Conservation (phyloP, 2,329 filamentous ascomycete species). For the Diplodia corticola region DNA sequence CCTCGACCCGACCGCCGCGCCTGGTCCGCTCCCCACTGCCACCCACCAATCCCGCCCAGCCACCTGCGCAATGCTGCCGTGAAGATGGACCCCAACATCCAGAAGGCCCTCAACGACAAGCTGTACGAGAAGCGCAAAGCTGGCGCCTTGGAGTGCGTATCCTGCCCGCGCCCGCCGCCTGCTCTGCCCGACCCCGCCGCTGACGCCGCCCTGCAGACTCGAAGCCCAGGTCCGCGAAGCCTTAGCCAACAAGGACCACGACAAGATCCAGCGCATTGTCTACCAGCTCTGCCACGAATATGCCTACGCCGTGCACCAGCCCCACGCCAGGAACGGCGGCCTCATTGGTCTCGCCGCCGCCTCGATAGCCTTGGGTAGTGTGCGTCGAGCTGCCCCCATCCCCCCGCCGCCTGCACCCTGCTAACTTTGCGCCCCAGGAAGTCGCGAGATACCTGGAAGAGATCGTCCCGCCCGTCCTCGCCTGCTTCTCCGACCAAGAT, state of each 20-base stretch:
- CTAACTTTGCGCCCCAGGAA: slow-evolving; percentile 59
- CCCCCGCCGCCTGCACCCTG: slow-evolving; percentile 24
- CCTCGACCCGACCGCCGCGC: slow-evolving; percentile 7
- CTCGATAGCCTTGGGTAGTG: slow-evolving; percentile 88
- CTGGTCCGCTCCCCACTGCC: neutral
- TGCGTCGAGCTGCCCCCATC: slow-evolving; percentile 47
- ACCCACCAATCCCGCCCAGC: slow-evolving; percentile 16
- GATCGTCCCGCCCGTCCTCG: slow-evolving; percentile 93
- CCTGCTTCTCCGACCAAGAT: slow-evolving; percentile 98
- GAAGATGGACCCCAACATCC: slow-evolving; percentile 82
- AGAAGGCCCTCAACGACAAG: slow-evolving; percentile 93
- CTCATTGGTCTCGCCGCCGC: slow-evolving; percentile 94
- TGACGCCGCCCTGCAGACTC: slow-evolving; percentile 58
- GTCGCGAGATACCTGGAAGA: slow-evolving; percentile 87
- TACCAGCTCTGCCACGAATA: slow-evolving; percentile 97
- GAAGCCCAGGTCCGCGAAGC: slow-evolving; percentile 88
- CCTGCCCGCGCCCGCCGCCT: neutral
- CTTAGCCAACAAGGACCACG: slow-evolving; percentile 72
- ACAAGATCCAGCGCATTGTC: slow-evolving; percentile 81
- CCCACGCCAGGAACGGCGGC: slow-evolving; percentile 93
- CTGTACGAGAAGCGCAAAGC: slow-evolving; percentile 98
- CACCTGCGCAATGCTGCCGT: slow-evolving; percentile 20
- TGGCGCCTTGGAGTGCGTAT: slow-evolving; percentile 85
- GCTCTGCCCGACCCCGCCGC: neutral
- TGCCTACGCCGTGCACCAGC: slow-evolving; percentile 94